phyloP scores from a whole-genome alignment of 2,329 filamentous ascomycete species.

The Stachybotrys chlorohalonatus region DNA sequence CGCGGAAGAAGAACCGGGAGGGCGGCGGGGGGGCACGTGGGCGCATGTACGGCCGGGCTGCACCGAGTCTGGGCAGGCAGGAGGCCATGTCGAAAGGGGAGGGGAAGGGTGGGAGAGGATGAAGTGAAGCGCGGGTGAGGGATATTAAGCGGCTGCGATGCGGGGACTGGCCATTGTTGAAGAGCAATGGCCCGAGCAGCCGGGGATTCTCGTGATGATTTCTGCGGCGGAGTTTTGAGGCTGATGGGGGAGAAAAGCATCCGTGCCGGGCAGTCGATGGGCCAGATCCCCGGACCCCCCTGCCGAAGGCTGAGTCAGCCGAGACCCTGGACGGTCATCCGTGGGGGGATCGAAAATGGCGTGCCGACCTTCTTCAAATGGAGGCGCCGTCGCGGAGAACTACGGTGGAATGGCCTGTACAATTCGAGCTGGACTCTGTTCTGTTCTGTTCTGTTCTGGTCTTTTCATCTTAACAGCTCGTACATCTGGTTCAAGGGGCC shows the following conservation, averaged over 20 bases:
- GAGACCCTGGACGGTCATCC: too few relatives aligned
- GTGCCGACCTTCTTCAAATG: too few relatives aligned
- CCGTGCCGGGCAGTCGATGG: too few relatives aligned
- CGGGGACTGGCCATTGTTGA: conserved; percentile 19
- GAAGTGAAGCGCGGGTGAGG: conserved; percentile 1
- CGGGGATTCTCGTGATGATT: conserved; percentile 31
- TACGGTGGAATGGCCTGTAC: too few relatives aligned
- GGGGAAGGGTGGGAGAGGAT: conserved; percentile 1
- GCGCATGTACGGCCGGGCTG: background rate
- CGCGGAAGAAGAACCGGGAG: conserved; percentile 11
- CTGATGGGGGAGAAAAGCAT: conserved; percentile 6
- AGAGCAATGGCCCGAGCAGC: conserved; percentile 15
- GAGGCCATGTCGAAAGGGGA: conserved; percentile 6
- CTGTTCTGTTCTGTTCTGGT: too few relatives aligned
- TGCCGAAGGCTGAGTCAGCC: too few relatives aligned
- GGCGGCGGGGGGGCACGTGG: conserved; percentile 9
- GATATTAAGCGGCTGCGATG: conserved; percentile 5
- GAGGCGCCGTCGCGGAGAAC: too few relatives aligned
- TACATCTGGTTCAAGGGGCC: too few relatives aligned
- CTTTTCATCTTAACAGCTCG: too few relatives aligned
- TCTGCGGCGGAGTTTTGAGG: conserved; percentile 40
- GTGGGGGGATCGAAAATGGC: too few relatives aligned
- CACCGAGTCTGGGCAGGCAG: conserved; percentile 6
- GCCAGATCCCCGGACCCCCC: too few relatives aligned
- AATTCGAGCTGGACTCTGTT: too few relatives aligned